These are phyloP conservation scores for Talaromyces liani DNA, from an alignment of 495 filamentous ascomycete genomes.

Conservation along the genomic window DNA sequence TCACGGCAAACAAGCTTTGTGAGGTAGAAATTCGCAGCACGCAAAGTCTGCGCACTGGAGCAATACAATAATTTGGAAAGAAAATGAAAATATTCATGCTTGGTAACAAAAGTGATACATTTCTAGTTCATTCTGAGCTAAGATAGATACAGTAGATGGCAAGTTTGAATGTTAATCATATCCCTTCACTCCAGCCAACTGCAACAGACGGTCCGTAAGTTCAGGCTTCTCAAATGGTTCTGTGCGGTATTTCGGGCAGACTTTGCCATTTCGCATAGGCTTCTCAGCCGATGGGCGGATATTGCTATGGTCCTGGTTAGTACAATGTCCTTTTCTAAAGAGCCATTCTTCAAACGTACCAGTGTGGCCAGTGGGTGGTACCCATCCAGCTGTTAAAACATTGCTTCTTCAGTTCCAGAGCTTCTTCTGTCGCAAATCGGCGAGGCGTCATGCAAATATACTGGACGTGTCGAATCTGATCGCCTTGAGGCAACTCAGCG, in stretches of 20 bases:
- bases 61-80: background rate
- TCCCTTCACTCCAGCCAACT: constrained; percentile 20
- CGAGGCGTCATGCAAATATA: constrained; percentile 26
- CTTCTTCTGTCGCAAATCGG: constrained; percentile 16
- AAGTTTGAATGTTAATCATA: constrained; percentile 11
- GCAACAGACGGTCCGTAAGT: constrained; percentile 18
- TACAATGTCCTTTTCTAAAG: background rate
- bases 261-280: constrained; percentile 22
- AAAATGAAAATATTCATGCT: background rate
- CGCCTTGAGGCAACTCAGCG: constrained; percentile 24
- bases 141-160: background rate
- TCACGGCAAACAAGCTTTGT: background rate
- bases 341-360: constrained; percentile 13
- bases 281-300: constrained; percentile 25
- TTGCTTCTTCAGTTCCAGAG: constrained; percentile 18
- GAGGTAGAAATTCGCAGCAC: background rate
- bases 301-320: constrained; percentile 14
- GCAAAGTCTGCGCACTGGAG: constrained; percentile 2
- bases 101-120: background rate
- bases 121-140: background rate
- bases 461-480: constrained; percentile 29
- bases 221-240: constrained; percentile 25
- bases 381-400: constrained; percentile 23
- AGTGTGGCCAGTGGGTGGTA: constrained; percentile 28
- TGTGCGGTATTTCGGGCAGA: constrained; percentile 18